Evolutionary conservation across 192 early-diverging fungal species (phyloP), one percentile per base, ranked within the genome.

Genomic region (Jimgerdemannia lactiflua): DNA sequence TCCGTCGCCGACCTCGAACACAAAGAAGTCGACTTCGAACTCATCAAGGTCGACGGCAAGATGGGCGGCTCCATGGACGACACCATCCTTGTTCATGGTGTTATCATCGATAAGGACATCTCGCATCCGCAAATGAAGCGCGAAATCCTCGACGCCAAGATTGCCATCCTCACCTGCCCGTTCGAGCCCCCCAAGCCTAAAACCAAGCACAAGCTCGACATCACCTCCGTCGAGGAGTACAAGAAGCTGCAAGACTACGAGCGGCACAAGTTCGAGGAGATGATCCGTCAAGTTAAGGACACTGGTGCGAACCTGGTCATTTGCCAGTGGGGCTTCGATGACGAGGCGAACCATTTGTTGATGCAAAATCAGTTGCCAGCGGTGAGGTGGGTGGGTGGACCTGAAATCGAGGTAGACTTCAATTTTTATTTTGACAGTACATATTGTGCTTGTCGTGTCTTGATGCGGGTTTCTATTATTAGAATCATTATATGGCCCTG

Each of bases 121-220:
- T 98, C 97, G 43, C 98, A 99, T 83, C 97, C 97, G 49, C 98
- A 99, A 87, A 99, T 99, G 98, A 95, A 95, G 43, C 96, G 96
- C 77, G 96, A 97, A 81, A 89, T 99, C 71, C 87, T 88, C 54
- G 93, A 99, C 75, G 97, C 96, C 83, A 95, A 94, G 86, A 94
- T 99, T 74, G 98, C 98, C 49, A 99, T 99, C 76, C 85, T 99
- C 64, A 99, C 98, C 44, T 99, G 98, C 85, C 93, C 98, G 43
- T 99, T 99, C 83, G 98, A 99, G 88, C 97, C 98, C 65, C 98
- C 98, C 76, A 98, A 98, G 89, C 98, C 98, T 82, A 99, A 99
- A 88, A 99, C 98, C 79, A 99, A 99, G 93, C 98, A 99, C 84
- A 95, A 98, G 89, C 88, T 99, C 72, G 98, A 99, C 77, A 99